Percentiles rank a stretch among this genome's conserved stretches.
phyloP scores from a whole-genome alignment of 805 yeast genomes.

The Yarrowia sp. region DNA sequence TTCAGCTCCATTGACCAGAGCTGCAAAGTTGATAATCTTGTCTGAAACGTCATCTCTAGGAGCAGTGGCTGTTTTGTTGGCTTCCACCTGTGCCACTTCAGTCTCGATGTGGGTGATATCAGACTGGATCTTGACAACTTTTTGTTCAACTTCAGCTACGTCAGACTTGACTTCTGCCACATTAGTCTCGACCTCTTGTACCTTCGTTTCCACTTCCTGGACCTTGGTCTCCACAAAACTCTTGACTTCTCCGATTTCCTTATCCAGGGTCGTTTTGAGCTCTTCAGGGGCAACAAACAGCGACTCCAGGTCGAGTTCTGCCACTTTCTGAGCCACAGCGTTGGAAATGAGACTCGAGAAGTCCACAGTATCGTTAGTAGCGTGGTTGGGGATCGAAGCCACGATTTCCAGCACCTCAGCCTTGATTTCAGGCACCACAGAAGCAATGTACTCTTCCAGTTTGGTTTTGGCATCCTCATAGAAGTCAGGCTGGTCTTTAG shows the following conservation, averaged over 20 bases:
- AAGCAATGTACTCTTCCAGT: background rate
- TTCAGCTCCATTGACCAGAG: slow-evolving; percentile 34
- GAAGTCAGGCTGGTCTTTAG: background rate
- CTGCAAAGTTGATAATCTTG: slow-evolving; percentile 31
- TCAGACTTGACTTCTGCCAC: background rate
- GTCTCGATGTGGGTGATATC: background rate
- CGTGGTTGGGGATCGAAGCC: background rate
- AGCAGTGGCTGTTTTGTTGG: background rate
- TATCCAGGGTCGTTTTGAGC: background rate
- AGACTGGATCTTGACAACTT: background rate
- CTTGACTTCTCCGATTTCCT: background rate
- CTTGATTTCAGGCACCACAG: background rate
- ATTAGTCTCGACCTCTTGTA: background rate
- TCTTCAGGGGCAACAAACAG: background rate
- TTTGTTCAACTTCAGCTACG: background rate
- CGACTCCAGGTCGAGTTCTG: background rate
- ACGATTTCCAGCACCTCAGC: background rate
- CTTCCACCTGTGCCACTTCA: slow-evolving; percentile 3
- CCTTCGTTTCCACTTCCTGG: background rate
- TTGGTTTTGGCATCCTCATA: background rate
- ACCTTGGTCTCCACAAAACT: background rate
- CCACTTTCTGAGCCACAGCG: background rate
- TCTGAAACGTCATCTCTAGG: background rate
- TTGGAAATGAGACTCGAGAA: background rate
- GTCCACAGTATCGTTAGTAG: background rate